Base-by-base conservation (phyloP, 129 eudicot species). In the Solidago caesia region DNA sequence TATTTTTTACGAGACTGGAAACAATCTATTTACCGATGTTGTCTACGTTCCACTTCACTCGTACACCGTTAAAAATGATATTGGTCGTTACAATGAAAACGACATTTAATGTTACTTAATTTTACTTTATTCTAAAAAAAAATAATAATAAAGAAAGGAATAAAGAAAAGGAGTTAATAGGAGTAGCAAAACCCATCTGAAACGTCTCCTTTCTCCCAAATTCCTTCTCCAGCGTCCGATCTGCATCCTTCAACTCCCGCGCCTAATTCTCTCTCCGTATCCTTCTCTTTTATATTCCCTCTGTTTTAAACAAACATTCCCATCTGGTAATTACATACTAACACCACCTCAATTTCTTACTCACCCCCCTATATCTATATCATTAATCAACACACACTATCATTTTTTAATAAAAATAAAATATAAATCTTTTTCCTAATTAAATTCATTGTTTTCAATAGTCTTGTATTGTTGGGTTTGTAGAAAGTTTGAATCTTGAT, bases 141-240 rank as follows among this genome's bases (percentile, higher is more conserved):
- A 33, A 33, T 33, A 33, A 33, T 33, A 33, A 33, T 33, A 33
- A 33, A 33, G 39, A 33, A 33, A 9, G 5, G 4, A 1, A 51
- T 51, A 51, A 51, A 53, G 15, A 0, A 53, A 16, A 53, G 15
- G 4, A 2, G 5, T 53, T 53, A 15, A 12, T 51, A 12, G 59
- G 14, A 53, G 59, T 11, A 51, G 4, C 5, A 53, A 33, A 33
- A 33, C 39, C 39, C 88, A 90, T 87, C 96, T 83, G 84, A 85
- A 75, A 83, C 96, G 87, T 90, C 83, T 80, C 89, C 80, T 74
- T 75, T 48, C 63, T 85, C 92, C 83, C 80, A 12, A 14, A n/a
- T 53, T 86, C 76, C 46, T 71, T 57, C 68, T 87, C 96, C 88
- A 85, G 85, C 96, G 93, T 90, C 89, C 93, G 96, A 90, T 87